Conservation (phyloP, 495 filamentous ascomycete species). For the Annulohypoxylon moriforme region DNA sequence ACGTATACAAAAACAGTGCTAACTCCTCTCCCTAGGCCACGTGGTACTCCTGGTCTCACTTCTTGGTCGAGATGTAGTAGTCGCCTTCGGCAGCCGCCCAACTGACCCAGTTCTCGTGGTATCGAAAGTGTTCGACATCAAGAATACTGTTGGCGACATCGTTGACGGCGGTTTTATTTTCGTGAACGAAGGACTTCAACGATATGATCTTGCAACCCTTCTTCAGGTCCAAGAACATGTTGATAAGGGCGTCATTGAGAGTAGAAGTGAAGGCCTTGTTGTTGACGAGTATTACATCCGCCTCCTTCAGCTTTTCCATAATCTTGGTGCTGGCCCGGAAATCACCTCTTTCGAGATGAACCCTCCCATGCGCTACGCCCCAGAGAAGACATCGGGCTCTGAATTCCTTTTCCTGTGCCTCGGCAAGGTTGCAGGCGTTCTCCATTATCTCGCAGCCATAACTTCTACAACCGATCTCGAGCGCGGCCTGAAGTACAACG, state of each 20-base stretch:
- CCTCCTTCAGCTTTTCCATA: conserved; percentile 75
- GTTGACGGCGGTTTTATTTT: conserved; percentile 75
- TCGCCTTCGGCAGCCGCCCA: conserved; percentile 87
- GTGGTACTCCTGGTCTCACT: conserved; percentile 51
- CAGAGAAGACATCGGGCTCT: conserved; percentile 84
- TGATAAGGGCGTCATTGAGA: conserved; percentile 85
- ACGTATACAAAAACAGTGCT: conserved; percentile 24
- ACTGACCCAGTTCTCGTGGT: conserved; percentile 86
- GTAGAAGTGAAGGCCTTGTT: conserved; percentile 92
- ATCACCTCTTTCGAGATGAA: conserved; percentile 84
- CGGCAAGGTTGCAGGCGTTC: conserved; percentile 84
- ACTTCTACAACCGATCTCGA: conserved; percentile 92
- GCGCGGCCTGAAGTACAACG: conserved; percentile 91
- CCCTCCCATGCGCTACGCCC: conserved; percentile 82
- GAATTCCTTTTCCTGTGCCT: conserved; percentile 89
- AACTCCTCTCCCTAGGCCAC: conserved; percentile 1
- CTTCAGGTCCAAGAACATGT: conserved; percentile 94
- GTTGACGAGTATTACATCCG: conserved; percentile 95
- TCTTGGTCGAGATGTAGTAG: conserved; percentile 90
- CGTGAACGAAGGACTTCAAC: conserved; percentile 81
- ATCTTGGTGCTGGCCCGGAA: conserved; percentile 82
- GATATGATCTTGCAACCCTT: conserved; percentile 89
- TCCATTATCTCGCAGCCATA: conserved; percentile 98
- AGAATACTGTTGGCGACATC: conserved; percentile 80
- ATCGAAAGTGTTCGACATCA: conserved; percentile 77